Percentiles rank a stretch among this genome's conserved stretches.
Evolutionary conservation across 768 basidiomycete species (phyloP).

Genomic region (Amanita muscaria): DNA sequence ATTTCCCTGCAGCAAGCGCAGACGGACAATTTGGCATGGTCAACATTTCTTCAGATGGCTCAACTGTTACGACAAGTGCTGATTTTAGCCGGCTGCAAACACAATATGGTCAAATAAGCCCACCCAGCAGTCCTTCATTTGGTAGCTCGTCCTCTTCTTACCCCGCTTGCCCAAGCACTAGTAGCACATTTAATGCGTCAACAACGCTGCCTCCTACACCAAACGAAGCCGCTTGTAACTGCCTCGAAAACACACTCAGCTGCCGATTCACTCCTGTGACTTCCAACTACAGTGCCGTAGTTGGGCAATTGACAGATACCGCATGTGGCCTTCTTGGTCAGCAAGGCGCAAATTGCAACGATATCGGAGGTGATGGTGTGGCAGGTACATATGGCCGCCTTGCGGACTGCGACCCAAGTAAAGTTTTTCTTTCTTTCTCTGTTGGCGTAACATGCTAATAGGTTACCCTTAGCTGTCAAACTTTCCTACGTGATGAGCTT

Average conservation of each 20-base stretch:
- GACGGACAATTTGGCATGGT: constrained; percentile 82
- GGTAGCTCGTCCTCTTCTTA: constrained; percentile 39
- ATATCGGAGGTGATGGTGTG: constrained; percentile 65
- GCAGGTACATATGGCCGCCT: constrained; percentile 71
- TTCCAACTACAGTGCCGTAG: constrained; percentile 47
- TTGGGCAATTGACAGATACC: constrained; percentile 55
- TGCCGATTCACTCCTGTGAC: constrained; percentile 67
- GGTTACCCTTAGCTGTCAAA: constrained; percentile 48
- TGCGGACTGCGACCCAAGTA: constrained; percentile 75
- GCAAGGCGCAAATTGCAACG: constrained; percentile 49
- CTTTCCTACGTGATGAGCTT: constrained; percentile 77
- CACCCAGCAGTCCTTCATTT: constrained; percentile 52
- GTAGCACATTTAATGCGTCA: constrained; percentile 54
- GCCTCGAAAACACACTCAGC: constrained; percentile 56
- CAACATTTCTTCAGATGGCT: constrained; percentile 56
- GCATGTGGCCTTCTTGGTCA: constrained; percentile 71
- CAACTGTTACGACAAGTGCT: constrained; percentile 53
- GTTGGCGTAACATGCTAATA: constrained; percentile 6
- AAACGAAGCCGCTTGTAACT: constrained; percentile 69
- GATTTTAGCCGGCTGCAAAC: constrained; percentile 62
- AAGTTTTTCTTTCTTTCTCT: constrained; percentile 17
- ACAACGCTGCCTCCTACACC: constrained; percentile 77
- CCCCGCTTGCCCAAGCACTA: constrained; percentile 56
- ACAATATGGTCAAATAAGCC: constrained; percentile 49
- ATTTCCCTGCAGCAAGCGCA: constrained; percentile 74